phyloP scores from a whole-genome alignment of 2,329 filamentous ascomycete species.

The Pseudogymnoascus destructans region DNA sequence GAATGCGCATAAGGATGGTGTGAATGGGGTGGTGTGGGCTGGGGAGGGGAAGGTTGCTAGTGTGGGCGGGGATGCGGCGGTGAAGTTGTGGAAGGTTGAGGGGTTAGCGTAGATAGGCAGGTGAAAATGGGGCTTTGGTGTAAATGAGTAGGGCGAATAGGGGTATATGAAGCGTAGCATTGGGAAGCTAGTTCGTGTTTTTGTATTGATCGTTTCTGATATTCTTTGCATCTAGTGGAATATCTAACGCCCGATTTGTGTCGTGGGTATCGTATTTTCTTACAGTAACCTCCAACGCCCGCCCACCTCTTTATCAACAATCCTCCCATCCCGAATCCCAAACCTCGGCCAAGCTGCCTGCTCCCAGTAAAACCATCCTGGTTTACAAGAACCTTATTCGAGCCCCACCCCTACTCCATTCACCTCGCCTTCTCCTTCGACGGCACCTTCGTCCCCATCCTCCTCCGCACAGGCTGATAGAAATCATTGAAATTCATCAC shows the following conservation, averaged over 20 bases:
- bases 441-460: slow-evolving; percentile 10
- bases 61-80: slow-evolving; percentile 71
- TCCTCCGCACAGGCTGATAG: slow-evolving; percentile 64
- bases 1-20: slow-evolving; percentile 93
- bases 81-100: slow-evolving; percentile 71
- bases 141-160: background rate
- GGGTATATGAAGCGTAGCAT: background rate
- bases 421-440: background rate
- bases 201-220: slow-evolving; percentile 1
- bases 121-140: background rate
- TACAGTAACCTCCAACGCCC: background rate
- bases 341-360: background rate
- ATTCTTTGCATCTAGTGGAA: slow-evolving; percentile 1
- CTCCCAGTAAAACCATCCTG: background rate
- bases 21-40: slow-evolving; percentile 77
- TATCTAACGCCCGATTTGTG: background rate
- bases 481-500: slow-evolving; percentile 99
- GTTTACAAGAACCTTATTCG: background rate
- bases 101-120: background rate
- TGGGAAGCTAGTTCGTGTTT: background rate
- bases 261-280: slow-evolving; percentile 2
- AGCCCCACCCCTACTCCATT: background rate
- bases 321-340: background rate
- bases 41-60: slow-evolving; percentile 54
- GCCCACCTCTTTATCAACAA: slow-evolving; percentile 3